Evolutionary conservation across 306 rosid genomes (phyloP).

Genomic region (Hylodesmum podocarpum): DNA sequence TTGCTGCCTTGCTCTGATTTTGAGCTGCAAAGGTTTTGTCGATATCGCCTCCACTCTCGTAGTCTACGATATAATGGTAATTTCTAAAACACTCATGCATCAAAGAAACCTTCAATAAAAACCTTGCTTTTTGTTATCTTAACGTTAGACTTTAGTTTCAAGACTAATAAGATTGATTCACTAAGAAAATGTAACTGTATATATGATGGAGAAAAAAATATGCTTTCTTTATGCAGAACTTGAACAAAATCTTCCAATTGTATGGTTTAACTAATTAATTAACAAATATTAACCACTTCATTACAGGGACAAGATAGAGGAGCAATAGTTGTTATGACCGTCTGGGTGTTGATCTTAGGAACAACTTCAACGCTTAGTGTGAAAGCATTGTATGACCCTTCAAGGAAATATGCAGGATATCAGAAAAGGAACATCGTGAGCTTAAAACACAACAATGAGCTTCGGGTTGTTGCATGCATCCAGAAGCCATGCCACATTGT

Average conservation of each 20-base stretch:
- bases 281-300: background rate
- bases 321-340: background rate
- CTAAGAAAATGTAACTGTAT: too few relatives aligned
- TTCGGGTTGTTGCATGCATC: conserved; percentile 41
- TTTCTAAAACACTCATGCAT: too few relatives aligned
- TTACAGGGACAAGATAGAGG: background rate
- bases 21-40: conserved; percentile 53
- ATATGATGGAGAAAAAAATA: too few relatives aligned
- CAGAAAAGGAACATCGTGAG: conserved; percentile 38
- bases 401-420: conserved; percentile 47
- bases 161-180: too few relatives aligned
- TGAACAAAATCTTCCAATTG: too few relatives aligned
- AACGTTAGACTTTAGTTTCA: too few relatives aligned
- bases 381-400: conserved; percentile 43
- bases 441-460: conserved; percentile 26
- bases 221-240: too few relatives aligned
- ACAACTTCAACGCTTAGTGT: conserved; percentile 27
- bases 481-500: conserved; percentile 30
- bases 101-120: too few relatives aligned
- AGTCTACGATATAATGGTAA: conserved; percentile 22
- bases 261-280: too few relatives aligned
- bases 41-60: conserved; percentile 17
- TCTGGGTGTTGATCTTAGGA: conserved; percentile 14
- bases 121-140: too few relatives aligned
- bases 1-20: conserved; percentile 44